phyloP scores from a whole-genome alignment of 2,329 filamentous ascomycete species.

The Emergomyces africanus region DNA sequence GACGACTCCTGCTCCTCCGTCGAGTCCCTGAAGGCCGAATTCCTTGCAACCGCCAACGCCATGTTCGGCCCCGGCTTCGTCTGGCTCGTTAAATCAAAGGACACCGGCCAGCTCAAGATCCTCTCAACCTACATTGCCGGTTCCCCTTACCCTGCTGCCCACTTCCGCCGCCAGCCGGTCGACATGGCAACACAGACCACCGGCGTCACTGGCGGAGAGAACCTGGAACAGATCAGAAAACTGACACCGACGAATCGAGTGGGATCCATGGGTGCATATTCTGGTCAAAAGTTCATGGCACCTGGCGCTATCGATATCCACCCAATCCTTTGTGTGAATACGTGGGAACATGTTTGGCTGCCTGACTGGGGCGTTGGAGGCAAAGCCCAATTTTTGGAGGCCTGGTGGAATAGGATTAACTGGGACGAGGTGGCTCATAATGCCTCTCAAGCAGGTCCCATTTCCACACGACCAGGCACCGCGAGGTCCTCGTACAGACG shows the following conservation, averaged over 20 bases:
- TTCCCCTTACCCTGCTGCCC: slow-evolving; percentile 71
- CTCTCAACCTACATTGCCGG: slow-evolving; percentile 86
- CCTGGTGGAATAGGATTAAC: slow-evolving; percentile 81
- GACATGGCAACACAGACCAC: slow-evolving; percentile 33
- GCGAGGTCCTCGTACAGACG: neutral
- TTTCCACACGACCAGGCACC: neutral
- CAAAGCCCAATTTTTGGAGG: slow-evolving; percentile 61
- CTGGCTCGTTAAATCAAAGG: slow-evolving; percentile 63
- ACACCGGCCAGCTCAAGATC: slow-evolving; percentile 46
- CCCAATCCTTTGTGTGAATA: slow-evolving; percentile 82
- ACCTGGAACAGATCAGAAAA: slow-evolving; percentile 6
- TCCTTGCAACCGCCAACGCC: slow-evolving; percentile 65
- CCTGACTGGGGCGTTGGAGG: slow-evolving; percentile 65
- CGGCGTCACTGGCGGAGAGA: slow-evolving; percentile 12
- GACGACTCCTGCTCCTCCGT: slow-evolving; percentile 64
- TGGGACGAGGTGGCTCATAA: slow-evolving; percentile 59
- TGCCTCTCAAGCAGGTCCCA: slow-evolving; percentile 13
- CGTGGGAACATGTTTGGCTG: slow-evolving; percentile 91
- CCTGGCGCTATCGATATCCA: slow-evolving; percentile 42
- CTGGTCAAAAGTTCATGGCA: slow-evolving; percentile 22
- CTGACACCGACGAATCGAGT: slow-evolving; percentile 8
- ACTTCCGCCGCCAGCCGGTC: slow-evolving; percentile 55
- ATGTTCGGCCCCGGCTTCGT: slow-evolving; percentile 98
- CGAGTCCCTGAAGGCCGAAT: slow-evolving; percentile 66
- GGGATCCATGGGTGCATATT: slow-evolving; percentile 15